Evolutionary conservation across 1,284 basidiomycete species (phyloP), one percentile per base, ranked within the genome.

Genomic region (Apiotrichum domesticum): DNA sequence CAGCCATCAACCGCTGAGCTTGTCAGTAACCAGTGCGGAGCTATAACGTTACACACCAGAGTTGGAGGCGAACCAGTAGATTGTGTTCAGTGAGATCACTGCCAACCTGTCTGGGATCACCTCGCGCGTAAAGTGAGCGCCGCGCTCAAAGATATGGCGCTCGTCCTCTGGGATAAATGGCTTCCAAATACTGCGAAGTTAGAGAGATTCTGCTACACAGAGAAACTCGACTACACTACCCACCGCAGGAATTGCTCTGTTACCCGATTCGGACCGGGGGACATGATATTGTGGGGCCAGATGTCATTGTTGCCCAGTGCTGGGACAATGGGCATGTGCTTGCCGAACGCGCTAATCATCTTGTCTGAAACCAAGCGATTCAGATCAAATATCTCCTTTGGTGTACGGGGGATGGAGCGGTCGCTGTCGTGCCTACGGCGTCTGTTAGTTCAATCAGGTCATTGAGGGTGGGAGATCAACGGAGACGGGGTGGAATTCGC

Each of bases 41-140:
- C 2, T 14, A 21, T 21, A 21, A 21, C 21, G 14, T 14, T 3
- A 62, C 78, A 69, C 66, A 85, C 88, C 87, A 78, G 90, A 89
- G 78, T 96, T 96, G 37, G 86, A 86, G 69, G 90, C 87, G 75
- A 88, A 96, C 78, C 90, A 94, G 76, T 91, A 96, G 75, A 96
- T 82, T 1, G 92, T 94, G 76, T 95, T 96, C 58, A 96, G 78
- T 63, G 86, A 87, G 70, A 96, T 85, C 46, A 87, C 89, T 7
- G 89, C 88, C 15, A 95, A 70, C 53, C 82, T 71, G 66, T 85
- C 81, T 1, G 87, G 86, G 33, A 95, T 83, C 37, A 95, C 86
- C 69, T 96, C 91, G 40, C 83, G 80, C 3, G 87, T 83, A 69
- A 82, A 96, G 77, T 95, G 95, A 35, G 86, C 90, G 8, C 92